These are phyloP conservation scores for Bipolaris sorokiniana DNA, from an alignment of 2,329 filamentous ascomycete genomes.

Conservation along the genomic window DNA sequence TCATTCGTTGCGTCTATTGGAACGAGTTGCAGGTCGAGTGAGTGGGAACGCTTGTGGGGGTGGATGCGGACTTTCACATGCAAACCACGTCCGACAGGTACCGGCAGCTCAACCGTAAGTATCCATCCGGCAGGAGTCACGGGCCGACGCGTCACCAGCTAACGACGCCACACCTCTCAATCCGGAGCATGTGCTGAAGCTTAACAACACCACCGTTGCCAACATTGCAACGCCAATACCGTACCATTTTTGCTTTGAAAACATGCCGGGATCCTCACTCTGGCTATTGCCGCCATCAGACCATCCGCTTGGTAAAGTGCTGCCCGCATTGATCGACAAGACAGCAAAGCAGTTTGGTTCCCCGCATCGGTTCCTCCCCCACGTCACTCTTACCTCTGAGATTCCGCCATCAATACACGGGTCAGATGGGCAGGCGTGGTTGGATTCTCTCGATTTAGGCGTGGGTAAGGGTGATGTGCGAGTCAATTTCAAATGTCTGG, in stretches of 20 bases:
- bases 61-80: constrained; percentile 27
- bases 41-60: constrained; percentile 15
- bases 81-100: not conserved
- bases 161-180: not conserved
- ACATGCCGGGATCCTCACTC: constrained; percentile 52
- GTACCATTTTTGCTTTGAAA: not conserved
- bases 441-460: constrained; percentile 40
- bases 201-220: not conserved
- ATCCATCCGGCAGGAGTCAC: too few relatives aligned
- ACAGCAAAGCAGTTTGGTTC: constrained; percentile 46
- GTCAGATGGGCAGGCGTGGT: constrained; percentile 47
- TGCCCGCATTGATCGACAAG: constrained; percentile 45
- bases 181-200: not conserved
- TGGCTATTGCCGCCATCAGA: constrained; percentile 51
- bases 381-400: constrained; percentile 52
- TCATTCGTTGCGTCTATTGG: constrained; percentile 32
- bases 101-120: too few relatives aligned
- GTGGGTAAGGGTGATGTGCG: constrained; percentile 17
- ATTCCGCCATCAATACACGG: constrained; percentile 35
- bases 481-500: constrained; percentile 40
- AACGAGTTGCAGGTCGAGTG: constrained; percentile 26
- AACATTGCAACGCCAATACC: not conserved
- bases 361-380: constrained; percentile 49
- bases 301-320: constrained; percentile 38
- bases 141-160: constrained; percentile 9